A percentile compares a stretch with the other conserved stretches of the same genome.
Conservation (phyloP, 2,329 filamentous ascomycete species). For the Calonectria naviculata region DNA sequence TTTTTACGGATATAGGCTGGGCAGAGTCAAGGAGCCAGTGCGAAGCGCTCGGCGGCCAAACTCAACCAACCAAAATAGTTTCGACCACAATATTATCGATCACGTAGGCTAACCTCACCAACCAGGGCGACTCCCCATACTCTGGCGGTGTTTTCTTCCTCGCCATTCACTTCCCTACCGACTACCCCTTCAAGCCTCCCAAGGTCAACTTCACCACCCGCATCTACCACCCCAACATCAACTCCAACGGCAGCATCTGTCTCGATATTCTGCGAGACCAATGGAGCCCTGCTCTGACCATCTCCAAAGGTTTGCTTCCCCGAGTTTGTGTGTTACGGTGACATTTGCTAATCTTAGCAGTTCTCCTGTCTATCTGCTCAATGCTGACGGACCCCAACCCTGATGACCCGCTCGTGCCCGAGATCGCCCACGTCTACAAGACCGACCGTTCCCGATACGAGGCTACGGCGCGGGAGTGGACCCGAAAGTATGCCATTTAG, state of each 20-base stretch:
- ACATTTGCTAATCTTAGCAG: slow-evolving; percentile 57
- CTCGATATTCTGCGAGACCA: slow-evolving; percentile 98
- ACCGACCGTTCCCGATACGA: slow-evolving; percentile 96
- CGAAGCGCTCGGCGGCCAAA: slow-evolving; percentile 30
- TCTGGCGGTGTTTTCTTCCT: slow-evolving; percentile 99
- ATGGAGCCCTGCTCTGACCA: slow-evolving; percentile 98
- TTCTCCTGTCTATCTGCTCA: slow-evolving; percentile 98
- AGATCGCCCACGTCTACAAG: slow-evolving; percentile 99
- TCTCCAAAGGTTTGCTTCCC: slow-evolving; percentile 84
- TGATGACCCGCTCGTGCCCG: slow-evolving; percentile 96
- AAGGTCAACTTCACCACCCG: slow-evolving; percentile 99
- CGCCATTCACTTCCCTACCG: slow-evolving; percentile 98
- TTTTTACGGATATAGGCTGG: slow-evolving; percentile 16
- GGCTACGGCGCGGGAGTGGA: slow-evolving; percentile 97
- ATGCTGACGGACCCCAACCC: slow-evolving; percentile 99
- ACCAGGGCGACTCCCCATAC: slow-evolving; percentile 93
- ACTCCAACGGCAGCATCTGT: slow-evolving; percentile 99
- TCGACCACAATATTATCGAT: slow-evolving; percentile 3
- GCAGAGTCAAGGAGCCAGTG: slow-evolving; percentile 19
- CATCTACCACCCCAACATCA: slow-evolving; percentile 99
- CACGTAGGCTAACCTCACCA: slow-evolving; percentile 42
- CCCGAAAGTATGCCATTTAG: slow-evolving; percentile 97
- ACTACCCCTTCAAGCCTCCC: slow-evolving; percentile 99
- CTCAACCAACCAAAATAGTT: slow-evolving; percentile 24
- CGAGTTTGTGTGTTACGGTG: slow-evolving; percentile 6